Conservation (phyloP, 306 rosid species). For the Astragalus membranaceus region DNA sequence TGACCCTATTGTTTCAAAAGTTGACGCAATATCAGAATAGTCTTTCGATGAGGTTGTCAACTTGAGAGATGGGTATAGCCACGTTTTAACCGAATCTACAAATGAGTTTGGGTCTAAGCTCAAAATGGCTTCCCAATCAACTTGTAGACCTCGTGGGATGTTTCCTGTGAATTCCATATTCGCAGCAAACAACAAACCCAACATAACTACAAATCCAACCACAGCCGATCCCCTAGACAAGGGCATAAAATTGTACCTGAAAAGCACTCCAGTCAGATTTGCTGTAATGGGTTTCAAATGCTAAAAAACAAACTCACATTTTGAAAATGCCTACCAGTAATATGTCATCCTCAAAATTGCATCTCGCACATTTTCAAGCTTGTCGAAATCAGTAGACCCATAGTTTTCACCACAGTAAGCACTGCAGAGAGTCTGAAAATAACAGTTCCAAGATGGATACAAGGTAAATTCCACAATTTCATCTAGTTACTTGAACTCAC, state of each 20-base stretch:
- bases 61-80: constrained; percentile 82
- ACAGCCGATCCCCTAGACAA: constrained; percentile 85
- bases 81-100: constrained; percentile 56
- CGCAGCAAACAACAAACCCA: constrained; percentile 78
- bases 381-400: constrained; percentile 61
- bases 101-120: constrained; percentile 58
- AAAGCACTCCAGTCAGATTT: constrained; percentile 1
- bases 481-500: background rate
- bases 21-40: constrained; percentile 60
- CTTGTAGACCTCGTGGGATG: constrained; percentile 69
- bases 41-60: constrained; percentile 83
- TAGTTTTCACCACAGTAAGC: constrained; percentile 76
- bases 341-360: constrained; percentile 87
- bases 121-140: constrained; percentile 91
- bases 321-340: constrained; percentile 59
- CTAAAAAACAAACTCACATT: background rate
- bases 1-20: constrained; percentile 70
- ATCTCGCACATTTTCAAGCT: constrained; percentile 76
- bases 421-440: constrained; percentile 53
- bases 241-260: constrained; percentile 97
- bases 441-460: constrained; percentile 20
- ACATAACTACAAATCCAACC: constrained; percentile 70
- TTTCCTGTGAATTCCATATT: constrained; percentile 79
- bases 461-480: constrained; percentile 10
- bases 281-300: constrained; percentile 12